Base-by-base conservation (phyloP, 768 basidiomycete species). In the Mycena crocata region DNA sequence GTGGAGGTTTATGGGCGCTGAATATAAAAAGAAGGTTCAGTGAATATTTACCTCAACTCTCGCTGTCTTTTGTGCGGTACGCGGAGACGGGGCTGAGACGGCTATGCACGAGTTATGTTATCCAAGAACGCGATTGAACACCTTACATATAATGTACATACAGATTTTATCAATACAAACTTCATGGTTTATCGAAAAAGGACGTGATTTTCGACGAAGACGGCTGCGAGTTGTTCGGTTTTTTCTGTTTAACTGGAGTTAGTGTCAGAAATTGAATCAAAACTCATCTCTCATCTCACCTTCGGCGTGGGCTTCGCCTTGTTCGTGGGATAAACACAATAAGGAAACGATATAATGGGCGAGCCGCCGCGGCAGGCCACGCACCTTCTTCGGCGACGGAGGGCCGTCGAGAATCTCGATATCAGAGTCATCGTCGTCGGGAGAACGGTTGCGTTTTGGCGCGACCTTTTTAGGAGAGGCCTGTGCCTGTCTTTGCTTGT, bases 401-500 rank as follows among this genome's bases (percentile, higher is more conserved):
- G 67, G 67, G 8, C 50, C 57, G 17, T 64, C 63, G 2, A 58
- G 5, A 26, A 58, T 15, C 50, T 66, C 64, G 13, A 55, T 32
- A 14, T 59, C 57, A 17, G 19, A 15, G 30, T 62, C 60, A 6
- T 40, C 40, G 26, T 40, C 44, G 5, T 45, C 39, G 19, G 62
- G 46, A 10, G 65, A 60, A 28, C 45, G 60, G 17, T 26, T 39
- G 42, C 69, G 66, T 34, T 70, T 70, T 23, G 4, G 32, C 13
- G 50, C 23, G 8, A 39, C 23, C 44, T 56, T 56, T 45, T 64
- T 51, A 30, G 65, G 62, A 19, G 58, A 37, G 4, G 60, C 54
- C 31, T 62, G 55, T n/a, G 57, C 52, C 31, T 62, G n/a, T 51
- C 72, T 79, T 72, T 93, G 93, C 68, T 88, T 91, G 1, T 87